A percentile compares a stretch with the other conserved stretches of the same genome.
phyloP scores from a whole-genome alignment of 805 yeast species.

The Cyberlindnera mycetangii region DNA sequence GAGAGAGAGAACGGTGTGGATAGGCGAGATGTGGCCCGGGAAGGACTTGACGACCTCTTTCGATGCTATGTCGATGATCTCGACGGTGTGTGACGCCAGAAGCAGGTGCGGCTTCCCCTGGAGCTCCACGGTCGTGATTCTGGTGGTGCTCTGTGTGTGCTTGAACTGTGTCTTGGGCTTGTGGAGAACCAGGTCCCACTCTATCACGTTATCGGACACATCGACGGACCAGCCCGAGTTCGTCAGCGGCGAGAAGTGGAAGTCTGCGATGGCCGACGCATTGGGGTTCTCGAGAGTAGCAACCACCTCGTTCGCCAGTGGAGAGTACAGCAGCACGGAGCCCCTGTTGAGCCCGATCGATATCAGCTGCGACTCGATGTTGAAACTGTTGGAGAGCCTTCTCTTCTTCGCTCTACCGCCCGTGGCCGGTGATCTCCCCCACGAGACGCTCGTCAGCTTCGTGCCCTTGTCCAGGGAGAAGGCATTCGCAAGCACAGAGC shows the following conservation, averaged over 20 bases:
- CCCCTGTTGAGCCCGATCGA: conserved; percentile 70
- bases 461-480: conserved; percentile 51
- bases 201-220: conserved; percentile 50
- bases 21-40: conserved; percentile 77
- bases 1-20: conserved; percentile 45
- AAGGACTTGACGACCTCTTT: conserved; percentile 45
- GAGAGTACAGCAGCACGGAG: conserved; percentile 61
- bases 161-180: conserved; percentile 41
- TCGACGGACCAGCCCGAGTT: conserved; percentile 59
- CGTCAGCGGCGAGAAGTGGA: conserved; percentile 42
- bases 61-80: conserved; percentile 43
- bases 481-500: conserved; percentile 41
- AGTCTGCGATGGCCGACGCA: conserved; percentile 46
- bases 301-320: conserved; percentile 55
- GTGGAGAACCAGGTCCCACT: conserved; percentile 56
- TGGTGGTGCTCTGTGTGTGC: conserved; percentile 30
- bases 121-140: conserved; percentile 31
- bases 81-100: conserved; percentile 65
- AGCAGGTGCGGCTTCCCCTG: conserved; percentile 41
- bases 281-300: conserved; percentile 47
- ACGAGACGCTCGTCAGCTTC: conserved; percentile 46
- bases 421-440: conserved; percentile 40
- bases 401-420: conserved; percentile 21
- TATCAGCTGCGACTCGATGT: conserved; percentile 44
- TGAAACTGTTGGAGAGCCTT: conserved; percentile 19